phyloP scores from a whole-genome alignment of 2,329 filamentous ascomycete species.

The Calonectria pseudoturangicola region DNA sequence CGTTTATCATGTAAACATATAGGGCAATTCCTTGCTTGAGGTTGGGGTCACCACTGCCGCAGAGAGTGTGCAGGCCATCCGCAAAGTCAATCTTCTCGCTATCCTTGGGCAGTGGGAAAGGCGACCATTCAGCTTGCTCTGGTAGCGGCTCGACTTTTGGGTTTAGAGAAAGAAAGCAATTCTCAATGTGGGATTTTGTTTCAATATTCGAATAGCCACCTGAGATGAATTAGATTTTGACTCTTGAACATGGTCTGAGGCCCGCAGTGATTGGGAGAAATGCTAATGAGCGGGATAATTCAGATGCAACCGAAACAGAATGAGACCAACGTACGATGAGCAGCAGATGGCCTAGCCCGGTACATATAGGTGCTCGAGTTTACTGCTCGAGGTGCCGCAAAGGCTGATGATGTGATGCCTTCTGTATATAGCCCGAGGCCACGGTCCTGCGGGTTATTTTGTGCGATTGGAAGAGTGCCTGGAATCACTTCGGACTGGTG shows the following conservation, averaged over 20 bases:
- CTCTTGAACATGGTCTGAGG: background rate
- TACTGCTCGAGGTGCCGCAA: conserved; percentile 1
- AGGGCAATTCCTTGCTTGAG: conserved; percentile 12
- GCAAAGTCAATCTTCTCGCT: conserved; percentile 19
- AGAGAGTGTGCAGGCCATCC: conserved; percentile 13
- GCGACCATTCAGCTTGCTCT: conserved; percentile 3
- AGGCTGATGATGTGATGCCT: conserved; percentile 16
- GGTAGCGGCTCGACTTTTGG: conserved; percentile 5
- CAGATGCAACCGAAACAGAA: background rate
- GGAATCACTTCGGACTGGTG: conserved; percentile 20
- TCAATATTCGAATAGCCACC: conserved; percentile 8
- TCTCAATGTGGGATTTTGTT: conserved; percentile 19
- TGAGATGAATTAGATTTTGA: background rate
- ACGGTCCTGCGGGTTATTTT: conserved; percentile 12
- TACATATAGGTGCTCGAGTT: conserved; percentile 15
- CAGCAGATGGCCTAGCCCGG: conserved; percentile 8
- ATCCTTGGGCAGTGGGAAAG: background rate
- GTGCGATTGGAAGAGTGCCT: background rate
- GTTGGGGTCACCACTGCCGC: conserved; percentile 14
- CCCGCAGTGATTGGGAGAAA: background rate
- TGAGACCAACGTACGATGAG: background rate
- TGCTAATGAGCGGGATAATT: no score
- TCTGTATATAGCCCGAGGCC: conserved; percentile 3
- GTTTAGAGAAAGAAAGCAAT: conserved; percentile 15
- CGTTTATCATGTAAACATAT: conserved; percentile 17